Percentiles rank a stretch among this genome's conserved stretches.
phyloP scores from a whole-genome alignment of 805 yeast species.

The Starmerella kuoi region DNA sequence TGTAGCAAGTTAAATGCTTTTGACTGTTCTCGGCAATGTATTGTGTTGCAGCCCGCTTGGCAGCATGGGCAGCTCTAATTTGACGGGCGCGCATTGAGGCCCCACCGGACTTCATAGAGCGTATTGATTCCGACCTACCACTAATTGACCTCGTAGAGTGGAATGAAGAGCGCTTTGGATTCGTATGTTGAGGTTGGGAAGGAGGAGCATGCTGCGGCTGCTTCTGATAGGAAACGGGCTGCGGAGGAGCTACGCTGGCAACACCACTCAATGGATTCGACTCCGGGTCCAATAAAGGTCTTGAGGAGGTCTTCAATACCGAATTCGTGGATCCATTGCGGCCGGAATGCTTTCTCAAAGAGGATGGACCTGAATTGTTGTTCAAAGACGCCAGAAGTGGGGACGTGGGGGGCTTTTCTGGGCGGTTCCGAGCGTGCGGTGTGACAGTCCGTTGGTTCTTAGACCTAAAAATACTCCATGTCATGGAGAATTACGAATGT shows the following conservation, averaged over 20 bases:
- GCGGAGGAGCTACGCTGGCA: neutral
- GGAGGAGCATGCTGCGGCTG: neutral
- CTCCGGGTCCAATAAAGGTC: slow-evolving; percentile 3
- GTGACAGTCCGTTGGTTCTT: too few species aligned
- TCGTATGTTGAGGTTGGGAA: neutral
- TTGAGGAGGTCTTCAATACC: neutral
- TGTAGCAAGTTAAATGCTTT: slow-evolving; percentile 17
- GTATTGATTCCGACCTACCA: slow-evolving; percentile 4
- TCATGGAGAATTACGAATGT: slow-evolving; percentile 1
- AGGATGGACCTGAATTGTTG: too few species aligned
- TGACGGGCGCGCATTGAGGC: slow-evolving; percentile 6
- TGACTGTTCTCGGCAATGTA: slow-evolving; percentile 9
- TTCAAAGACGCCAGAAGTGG: too few species aligned
- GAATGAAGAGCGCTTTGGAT: neutral
- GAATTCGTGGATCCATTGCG: too few species aligned
- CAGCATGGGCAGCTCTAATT: slow-evolving; percentile 16
- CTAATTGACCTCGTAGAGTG: slow-evolving; percentile 1
- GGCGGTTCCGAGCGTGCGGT: too few species aligned
- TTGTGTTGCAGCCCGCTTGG: slow-evolving; percentile 15
- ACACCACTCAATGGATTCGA: slow-evolving; percentile 5
- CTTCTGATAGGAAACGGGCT: neutral
- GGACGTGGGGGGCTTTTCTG: too few species aligned
- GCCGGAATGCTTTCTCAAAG: too few species aligned
- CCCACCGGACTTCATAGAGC: slow-evolving; percentile 9
- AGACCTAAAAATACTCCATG: slow-evolving; percentile 6